These are phyloP conservation scores for Sparassis latifolia DNA, from an alignment of 1,284 basidiomycete species.

Conservation along the genomic window DNA sequence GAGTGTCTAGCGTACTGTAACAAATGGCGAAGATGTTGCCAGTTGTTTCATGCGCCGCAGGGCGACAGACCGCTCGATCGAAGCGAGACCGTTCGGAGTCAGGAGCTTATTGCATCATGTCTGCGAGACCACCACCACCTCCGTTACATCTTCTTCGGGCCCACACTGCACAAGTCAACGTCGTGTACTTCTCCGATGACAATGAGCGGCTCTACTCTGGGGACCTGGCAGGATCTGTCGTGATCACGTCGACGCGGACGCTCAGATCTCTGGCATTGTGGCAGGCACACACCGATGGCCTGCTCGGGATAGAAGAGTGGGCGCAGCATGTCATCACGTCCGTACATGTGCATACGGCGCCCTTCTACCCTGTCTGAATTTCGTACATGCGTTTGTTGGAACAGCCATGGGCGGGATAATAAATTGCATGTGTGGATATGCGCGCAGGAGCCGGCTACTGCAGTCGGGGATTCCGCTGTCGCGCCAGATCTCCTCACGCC, in stretches of 20 bases:
- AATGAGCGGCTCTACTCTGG: conserved; percentile 79
- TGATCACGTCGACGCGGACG: conserved; percentile 65
- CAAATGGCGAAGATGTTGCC: too few relatives aligned
- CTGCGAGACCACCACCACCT: conserved; percentile 25
- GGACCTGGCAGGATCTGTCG: conserved; percentile 67
- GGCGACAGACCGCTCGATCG: too few relatives aligned
- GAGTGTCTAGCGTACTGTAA: too few relatives aligned
- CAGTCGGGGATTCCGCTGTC: conserved; percentile 51
- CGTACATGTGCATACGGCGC: conserved; percentile 13
- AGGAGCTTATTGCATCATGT: neutral
- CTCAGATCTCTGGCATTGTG: conserved; percentile 68
- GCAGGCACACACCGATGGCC: conserved; percentile 70
- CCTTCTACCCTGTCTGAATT: neutral
- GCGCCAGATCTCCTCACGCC: conserved; percentile 45
- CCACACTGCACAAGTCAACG: conserved; percentile 55
- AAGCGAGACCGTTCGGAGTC: too few relatives aligned
- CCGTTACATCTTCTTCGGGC: conserved; percentile 73
- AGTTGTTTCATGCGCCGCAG: too few relatives aligned
- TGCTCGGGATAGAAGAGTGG: conserved; percentile 77
- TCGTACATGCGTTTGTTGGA: neutral
- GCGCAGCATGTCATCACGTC: conserved; percentile 65
- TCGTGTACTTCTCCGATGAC: conserved; percentile 54
- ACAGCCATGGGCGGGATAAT: conserved; percentile 83
- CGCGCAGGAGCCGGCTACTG: conserved; percentile 35
- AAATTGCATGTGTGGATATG: conserved; percentile 69